Base-by-base conservation (phyloP, 352 stramenopile species). In the Albugo candida region DNA sequence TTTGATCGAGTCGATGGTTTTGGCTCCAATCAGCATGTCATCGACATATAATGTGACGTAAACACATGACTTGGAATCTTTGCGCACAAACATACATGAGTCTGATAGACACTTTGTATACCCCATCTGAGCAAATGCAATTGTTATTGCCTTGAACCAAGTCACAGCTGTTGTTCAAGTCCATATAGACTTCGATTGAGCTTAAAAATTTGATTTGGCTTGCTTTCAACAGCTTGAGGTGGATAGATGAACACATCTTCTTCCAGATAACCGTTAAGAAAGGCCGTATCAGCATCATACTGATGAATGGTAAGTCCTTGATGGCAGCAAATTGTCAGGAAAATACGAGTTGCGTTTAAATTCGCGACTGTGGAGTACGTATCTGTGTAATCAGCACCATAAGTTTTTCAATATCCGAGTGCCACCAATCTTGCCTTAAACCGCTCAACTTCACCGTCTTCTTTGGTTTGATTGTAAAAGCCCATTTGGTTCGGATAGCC, bases 121-220 rank as follows among this genome's bases (percentile, higher is more conserved):
- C 1, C 37, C 52, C 13, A 50, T 54, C 27, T 35, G 20, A 17
- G 53, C 2, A 18, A 65, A 55, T 0, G 53, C 42, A 5, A 3
- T 0, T 34, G 56, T 39, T 17, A 65, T 57, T 0, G 40, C 60
- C 38, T 55, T 56, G 24, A 61, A 48, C 55, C 52, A 67, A 17
- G 53, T 54, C 5, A 17, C n/a, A 12, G 48, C 52, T 1, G 47
- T 18, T 63, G 41, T 36, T 56, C 52, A 2, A 57, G 27, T 0
- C 51, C 58, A 34, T 60, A 62, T 12, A 60, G 49, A 1, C 52
- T 45, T 48, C 58, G 56, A 24, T 52, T 19, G 5, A 56, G 12
- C 21, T 37, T 13, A 27, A 44, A 57, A 17, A 58, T 34, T 17
- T 48, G 21, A 18, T 53, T 48, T 13, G 53, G 20, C 1, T 45